Percentiles rank a stretch among this genome's conserved stretches.
Conservation (phyloP, 257 asterid genomes). For the Voacanga thouarsii region DNA sequence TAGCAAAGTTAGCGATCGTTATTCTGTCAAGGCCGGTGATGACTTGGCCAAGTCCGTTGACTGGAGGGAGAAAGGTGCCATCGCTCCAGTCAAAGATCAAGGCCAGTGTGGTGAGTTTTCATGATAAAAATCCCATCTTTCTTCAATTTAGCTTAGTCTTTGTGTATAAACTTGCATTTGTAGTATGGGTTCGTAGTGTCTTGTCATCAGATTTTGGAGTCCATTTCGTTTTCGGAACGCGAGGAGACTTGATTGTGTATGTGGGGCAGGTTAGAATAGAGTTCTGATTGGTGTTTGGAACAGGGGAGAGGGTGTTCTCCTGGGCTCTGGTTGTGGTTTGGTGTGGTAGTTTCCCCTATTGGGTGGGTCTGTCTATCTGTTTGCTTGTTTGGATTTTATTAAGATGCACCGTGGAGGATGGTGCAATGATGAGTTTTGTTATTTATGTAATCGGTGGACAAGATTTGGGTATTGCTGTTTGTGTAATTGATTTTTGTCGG, state of each 20-base stretch:
- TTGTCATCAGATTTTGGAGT: not conserved
- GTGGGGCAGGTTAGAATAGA: constrained; percentile 5
- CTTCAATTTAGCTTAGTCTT: not conserved
- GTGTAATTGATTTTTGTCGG: not conserved
- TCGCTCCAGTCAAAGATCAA: constrained; percentile 80
- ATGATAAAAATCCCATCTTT: not conserved
- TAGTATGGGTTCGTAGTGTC: not conserved
- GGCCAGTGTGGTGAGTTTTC: constrained; percentile 74
- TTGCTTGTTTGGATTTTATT: not conserved
- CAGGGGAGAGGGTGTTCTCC: not conserved
- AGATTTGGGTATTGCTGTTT: not conserved
- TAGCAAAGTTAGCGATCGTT: constrained; percentile 40
- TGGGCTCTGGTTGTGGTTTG: not conserved
- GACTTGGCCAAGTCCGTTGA: constrained; percentile 62
- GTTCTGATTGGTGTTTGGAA: constrained; percentile 5
- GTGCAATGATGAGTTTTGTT: no score
- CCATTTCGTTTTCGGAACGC: not conserved
- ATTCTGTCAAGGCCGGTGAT: constrained; percentile 53
- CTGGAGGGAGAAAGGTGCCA: constrained; percentile 89
- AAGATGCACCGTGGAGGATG: no score
- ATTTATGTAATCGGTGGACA: not conserved
- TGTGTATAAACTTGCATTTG: not conserved
- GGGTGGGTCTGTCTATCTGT: not conserved
- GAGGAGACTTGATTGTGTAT: not conserved
- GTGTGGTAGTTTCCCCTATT: not conserved